Evolutionary conservation across 768 basidiomycete species (phyloP).

Genomic region (Kwoniella dejecticola): DNA sequence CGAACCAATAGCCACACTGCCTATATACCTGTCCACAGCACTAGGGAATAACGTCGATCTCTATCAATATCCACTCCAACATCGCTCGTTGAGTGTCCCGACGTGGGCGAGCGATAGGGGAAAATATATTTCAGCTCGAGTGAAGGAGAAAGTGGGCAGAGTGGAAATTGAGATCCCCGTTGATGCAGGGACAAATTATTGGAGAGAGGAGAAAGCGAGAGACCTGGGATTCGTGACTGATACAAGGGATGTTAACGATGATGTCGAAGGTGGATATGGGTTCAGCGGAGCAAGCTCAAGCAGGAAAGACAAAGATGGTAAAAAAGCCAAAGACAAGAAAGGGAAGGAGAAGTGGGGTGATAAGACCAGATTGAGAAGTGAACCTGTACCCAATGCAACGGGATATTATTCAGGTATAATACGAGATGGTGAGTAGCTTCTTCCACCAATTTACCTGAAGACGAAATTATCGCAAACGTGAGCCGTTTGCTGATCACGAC

Average conservation of each 20-base stretch:
- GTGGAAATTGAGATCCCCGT: slow-evolving; percentile 56
- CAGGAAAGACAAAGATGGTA: slow-evolving; percentile 33
- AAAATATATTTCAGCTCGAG: slow-evolving; percentile 44
- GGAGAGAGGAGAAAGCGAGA: slow-evolving; percentile 53
- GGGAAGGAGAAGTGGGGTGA: slow-evolving; percentile 50
- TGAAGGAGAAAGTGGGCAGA: slow-evolving; percentile 48
- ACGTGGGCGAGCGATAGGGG: slow-evolving; percentile 43
- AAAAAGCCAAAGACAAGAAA: slow-evolving; percentile 39
- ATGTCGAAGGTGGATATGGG: slow-evolving; percentile 34
- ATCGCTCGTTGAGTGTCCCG: slow-evolving; percentile 36
- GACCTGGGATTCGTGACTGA: slow-evolving; percentile 49
- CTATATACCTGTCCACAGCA: slow-evolving; percentile 53
- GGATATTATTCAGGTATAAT: slow-evolving; percentile 54
- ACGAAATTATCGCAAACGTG: background rate
- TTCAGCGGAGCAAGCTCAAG: slow-evolving; percentile 32
- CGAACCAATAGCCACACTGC: slow-evolving; percentile 45
- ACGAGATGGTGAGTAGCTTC: slow-evolving; percentile 48
- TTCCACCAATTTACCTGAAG: background rate
- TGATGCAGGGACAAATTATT: slow-evolving; percentile 47
- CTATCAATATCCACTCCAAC: slow-evolving; percentile 55
- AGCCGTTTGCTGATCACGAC: background rate
- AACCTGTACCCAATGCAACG: slow-evolving; percentile 53
- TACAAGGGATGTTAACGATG: slow-evolving; percentile 29
- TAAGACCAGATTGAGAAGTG: slow-evolving; percentile 51
- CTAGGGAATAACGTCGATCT: slow-evolving; percentile 48